A percentile compares a stretch with the other conserved stretches of the same genome.
These are phyloP conservation scores for Ceratocystis destructans DNA, from an alignment of 2,329 filamentous ascomycete species.

Conservation along the genomic window DNA sequence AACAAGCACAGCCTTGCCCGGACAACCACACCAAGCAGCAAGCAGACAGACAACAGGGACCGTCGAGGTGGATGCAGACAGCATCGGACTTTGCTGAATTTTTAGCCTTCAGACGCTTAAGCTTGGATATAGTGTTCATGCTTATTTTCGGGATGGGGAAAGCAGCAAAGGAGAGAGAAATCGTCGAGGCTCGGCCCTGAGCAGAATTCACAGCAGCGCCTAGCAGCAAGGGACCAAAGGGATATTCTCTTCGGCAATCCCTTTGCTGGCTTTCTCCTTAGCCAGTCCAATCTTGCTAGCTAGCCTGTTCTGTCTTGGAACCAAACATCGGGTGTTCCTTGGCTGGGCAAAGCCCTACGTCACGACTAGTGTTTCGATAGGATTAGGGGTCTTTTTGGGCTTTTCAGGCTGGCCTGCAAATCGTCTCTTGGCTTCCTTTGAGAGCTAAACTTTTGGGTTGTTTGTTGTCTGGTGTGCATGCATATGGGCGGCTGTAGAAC, in stretches of 20 bases:
- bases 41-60: not conserved
- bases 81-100: not conserved
- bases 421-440: not conserved
- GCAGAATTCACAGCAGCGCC: not conserved
- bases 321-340: constrained; percentile 5
- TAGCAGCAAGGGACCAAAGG: not conserved
- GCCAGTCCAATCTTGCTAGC: not conserved
- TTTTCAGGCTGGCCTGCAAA: too few relatives aligned
- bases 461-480: not conserved
- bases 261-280: not conserved
- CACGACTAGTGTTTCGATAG: constrained; percentile 3
- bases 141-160: not conserved
- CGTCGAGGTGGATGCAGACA: not conserved
- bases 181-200: not conserved
- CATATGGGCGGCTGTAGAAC: not conserved
- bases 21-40: not conserved
- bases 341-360: not conserved
- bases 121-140: not conserved
- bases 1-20: constrained; percentile 15
- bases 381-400: not conserved
- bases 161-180: not conserved
- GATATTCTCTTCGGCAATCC: too few relatives aligned
- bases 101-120: not conserved
- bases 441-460: not conserved
- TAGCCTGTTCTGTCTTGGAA: not conserved